phyloP scores from a whole-genome alignment of 306 rosid genomes.

The Clitoria ternatea region DNA sequence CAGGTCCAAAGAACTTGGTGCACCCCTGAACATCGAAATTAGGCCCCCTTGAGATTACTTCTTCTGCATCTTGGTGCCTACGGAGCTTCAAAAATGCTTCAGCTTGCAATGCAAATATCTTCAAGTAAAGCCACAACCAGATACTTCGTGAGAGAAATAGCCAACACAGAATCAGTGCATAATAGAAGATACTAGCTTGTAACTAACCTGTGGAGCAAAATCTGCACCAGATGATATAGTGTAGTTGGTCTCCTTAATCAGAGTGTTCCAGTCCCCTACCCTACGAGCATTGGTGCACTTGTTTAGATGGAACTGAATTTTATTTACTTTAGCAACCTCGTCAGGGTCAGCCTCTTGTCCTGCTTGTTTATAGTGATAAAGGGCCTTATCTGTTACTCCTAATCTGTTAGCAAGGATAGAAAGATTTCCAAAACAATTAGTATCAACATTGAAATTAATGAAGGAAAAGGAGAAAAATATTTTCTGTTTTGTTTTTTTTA shows the following conservation, averaged over 20 bases:
- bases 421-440: neutral
- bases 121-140: slow-evolving; percentile 7
- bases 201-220: slow-evolving; percentile 69
- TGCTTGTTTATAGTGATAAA: slow-evolving; percentile 60
- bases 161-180: neutral
- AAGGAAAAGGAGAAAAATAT: too few relatives aligned
- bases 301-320: slow-evolving; percentile 50
- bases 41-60: slow-evolving; percentile 51
- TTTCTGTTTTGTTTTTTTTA: too few relatives aligned
- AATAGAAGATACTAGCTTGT: neutral
- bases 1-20: slow-evolving; percentile 63
- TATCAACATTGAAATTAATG: neutral
- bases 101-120: slow-evolving; percentile 77
- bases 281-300: slow-evolving; percentile 79
- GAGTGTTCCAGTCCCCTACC: slow-evolving; percentile 69
- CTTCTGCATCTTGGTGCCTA: slow-evolving; percentile 72
- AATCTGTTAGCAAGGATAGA: slow-evolving; percentile 35
- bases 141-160: neutral
- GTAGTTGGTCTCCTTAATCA: slow-evolving; percentile 44
- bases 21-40: slow-evolving; percentile 54
- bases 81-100: slow-evolving; percentile 72
- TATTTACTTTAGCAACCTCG: slow-evolving; percentile 50
- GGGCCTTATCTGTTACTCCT: slow-evolving; percentile 71
- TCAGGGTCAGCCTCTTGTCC: slow-evolving; percentile 73
- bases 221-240: slow-evolving; percentile 70